Evolutionary conservation across 2,329 filamentous ascomycete species (phyloP).

Genomic region (Curvularia sp.): DNA sequence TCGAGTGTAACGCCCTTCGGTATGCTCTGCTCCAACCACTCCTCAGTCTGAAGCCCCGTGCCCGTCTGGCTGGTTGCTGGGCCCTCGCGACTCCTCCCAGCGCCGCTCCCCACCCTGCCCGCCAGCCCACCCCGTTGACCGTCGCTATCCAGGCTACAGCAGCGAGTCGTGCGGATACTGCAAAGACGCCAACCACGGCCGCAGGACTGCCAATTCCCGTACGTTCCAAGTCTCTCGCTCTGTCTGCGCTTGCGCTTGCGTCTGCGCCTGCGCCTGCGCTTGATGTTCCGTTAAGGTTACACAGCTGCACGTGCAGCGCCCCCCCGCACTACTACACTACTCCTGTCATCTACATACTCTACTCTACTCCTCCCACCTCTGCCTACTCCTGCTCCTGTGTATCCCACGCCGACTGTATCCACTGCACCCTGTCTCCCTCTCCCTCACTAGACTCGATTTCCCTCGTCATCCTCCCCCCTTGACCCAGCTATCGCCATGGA

Average conservation of each 20-base stretch:
- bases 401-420: neutral
- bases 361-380: no score
- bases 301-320: slow-evolving; percentile 33
- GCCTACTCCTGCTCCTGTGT: no score
- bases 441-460: neutral
- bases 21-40: slow-evolving; percentile 52
- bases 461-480: neutral
- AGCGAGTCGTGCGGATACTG: slow-evolving; percentile 60
- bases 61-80: slow-evolving; percentile 47
- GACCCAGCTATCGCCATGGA: neutral
- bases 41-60: slow-evolving; percentile 44
- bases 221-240: slow-evolving; percentile 45
- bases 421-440: neutral
- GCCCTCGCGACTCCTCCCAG: slow-evolving; percentile 6
- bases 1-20: slow-evolving; percentile 53
- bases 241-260: slow-evolving; percentile 16
- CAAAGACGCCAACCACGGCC: slow-evolving; percentile 57
- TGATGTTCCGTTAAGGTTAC: slow-evolving; percentile 42
- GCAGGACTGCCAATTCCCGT: slow-evolving; percentile 58
- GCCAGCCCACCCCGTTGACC: slow-evolving; percentile 29
- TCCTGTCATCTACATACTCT: neutral
- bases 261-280: slow-evolving; percentile 18
- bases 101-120: slow-evolving; percentile 19
- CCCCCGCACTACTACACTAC: slow-evolving; percentile 5
- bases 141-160: slow-evolving; percentile 54